These are phyloP conservation scores for Cydonia oblonga DNA, from an alignment of 331 rosid genomes.

Conservation along the genomic window DNA sequence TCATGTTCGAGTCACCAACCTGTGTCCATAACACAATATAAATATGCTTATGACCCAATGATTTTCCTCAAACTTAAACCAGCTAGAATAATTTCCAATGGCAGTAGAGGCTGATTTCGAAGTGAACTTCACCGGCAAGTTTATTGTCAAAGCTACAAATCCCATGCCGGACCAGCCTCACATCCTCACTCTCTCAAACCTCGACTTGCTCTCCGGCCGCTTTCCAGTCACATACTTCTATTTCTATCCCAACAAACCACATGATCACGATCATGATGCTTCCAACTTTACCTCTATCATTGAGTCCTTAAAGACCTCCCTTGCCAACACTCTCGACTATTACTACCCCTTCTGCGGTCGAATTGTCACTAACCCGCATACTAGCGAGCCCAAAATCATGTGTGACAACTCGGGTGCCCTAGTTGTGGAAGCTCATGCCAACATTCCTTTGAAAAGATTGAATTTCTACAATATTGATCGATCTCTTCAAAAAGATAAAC, in stretches of 20 bases:
- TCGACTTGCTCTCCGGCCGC: conserved; percentile 83
- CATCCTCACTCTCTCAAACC: conserved; percentile 51
- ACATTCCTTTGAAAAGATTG: conserved; percentile 28
- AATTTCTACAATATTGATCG: conserved; percentile 55
- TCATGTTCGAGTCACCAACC: neutral
- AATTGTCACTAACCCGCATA: conserved; percentile 39
- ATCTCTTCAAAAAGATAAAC: conserved; percentile 28
- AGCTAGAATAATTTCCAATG: neutral
- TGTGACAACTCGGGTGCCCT: conserved; percentile 69
- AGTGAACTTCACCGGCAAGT: conserved; percentile 31
- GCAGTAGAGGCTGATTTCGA: conserved; percentile 21
- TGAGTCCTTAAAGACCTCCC: conserved; percentile 44
- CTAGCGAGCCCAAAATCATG: conserved; percentile 59
- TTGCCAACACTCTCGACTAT: conserved; percentile 27
- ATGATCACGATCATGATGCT: neutral
- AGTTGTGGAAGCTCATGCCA: conserved; percentile 46
- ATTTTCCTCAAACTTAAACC: no score
- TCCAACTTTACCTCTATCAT: neutral
- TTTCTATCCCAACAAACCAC: conserved; percentile 41
- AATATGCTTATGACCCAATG: neutral
- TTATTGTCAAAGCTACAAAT: conserved; percentile 37
- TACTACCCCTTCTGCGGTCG: conserved; percentile 67
- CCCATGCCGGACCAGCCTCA: conserved; percentile 25
- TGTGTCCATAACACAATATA: neutral
- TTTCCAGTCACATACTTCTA: conserved; percentile 77